A percentile compares a stretch with the other conserved stretches of the same genome.
These are phyloP conservation scores for Davidsoniella eucalypti DNA, from an alignment of 2,329 filamentous ascomycete genomes.

Conservation along the genomic window DNA sequence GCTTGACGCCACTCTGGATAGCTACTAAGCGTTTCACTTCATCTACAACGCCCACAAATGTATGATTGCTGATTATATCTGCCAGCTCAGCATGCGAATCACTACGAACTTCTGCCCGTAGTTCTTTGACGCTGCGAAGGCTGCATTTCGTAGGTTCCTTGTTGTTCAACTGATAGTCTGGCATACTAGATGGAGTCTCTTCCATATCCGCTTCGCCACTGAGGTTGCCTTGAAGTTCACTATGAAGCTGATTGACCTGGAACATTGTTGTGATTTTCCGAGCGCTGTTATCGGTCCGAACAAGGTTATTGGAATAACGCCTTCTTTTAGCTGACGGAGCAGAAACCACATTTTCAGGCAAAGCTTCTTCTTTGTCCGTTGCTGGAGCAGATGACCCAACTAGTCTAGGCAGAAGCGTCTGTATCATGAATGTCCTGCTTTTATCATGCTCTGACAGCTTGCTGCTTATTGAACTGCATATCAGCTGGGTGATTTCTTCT, in stretches of 20 bases:
- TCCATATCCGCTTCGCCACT: slow-evolving; percentile 23
- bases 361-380: too few relatives aligned
- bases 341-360: slow-evolving; percentile 16
- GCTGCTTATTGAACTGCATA: slow-evolving; percentile 64
- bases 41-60: slow-evolving; percentile 87
- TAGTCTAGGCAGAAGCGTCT: slow-evolving; percentile 67
- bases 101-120: slow-evolving; percentile 66
- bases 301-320: slow-evolving; percentile 53
- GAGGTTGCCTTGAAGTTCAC: not conserved
- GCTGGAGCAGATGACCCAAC: not conserved
- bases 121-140: slow-evolving; percentile 68
- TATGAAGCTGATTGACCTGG: slow-evolving; percentile 25
- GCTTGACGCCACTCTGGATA: slow-evolving; percentile 79
- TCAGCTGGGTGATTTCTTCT: slow-evolving; percentile 78
- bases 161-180: slow-evolving; percentile 54
- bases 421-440: slow-evolving; percentile 85
- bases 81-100: slow-evolving; percentile 72
- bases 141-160: slow-evolving; percentile 54
- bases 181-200: slow-evolving; percentile 25
- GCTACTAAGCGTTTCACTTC: slow-evolving; percentile 74
- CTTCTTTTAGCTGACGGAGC: slow-evolving; percentile 23
- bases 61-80: slow-evolving; percentile 73
- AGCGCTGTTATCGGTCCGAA: slow-evolving; percentile 74
- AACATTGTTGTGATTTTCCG: slow-evolving; percentile 98
- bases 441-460: slow-evolving; percentile 78